These are phyloP conservation scores for Aspergillus sp. DNA, from an alignment of 2,329 filamentous ascomycete genomes.

Conservation along the genomic window DNA sequence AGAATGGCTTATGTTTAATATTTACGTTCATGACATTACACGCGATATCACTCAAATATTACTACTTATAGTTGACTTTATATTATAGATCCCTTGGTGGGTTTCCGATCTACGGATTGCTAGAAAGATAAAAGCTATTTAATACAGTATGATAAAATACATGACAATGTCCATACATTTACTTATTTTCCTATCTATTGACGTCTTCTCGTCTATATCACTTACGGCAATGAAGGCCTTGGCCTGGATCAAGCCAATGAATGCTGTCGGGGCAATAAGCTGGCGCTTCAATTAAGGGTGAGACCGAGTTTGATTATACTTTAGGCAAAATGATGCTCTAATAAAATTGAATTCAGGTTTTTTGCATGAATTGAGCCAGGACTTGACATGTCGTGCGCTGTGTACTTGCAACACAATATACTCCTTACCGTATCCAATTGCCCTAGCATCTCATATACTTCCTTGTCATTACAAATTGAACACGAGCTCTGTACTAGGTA, in stretches of 20 bases:
- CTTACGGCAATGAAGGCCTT: no score
- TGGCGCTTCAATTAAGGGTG: no score
- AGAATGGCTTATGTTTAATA: neutral
- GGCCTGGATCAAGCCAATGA: no score
- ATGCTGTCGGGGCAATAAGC: no score
- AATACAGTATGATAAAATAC: constrained; percentile 2
- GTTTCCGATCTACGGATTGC: no score
- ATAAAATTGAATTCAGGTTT: no score
- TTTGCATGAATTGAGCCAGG: no score
- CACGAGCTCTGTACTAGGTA: constrained; percentile 1
- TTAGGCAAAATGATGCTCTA: no score
- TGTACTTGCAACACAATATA: neutral
- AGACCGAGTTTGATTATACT: no score
- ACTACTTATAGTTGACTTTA: neutral
- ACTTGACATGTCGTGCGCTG: neutral
- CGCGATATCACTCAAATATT: neutral
- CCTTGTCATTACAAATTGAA: neutral
- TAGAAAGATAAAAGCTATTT: no score
- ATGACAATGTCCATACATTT: neutral
- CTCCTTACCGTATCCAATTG: neutral
- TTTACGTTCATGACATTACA: constrained; percentile 4
- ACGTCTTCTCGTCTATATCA: no score
- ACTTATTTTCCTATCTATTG: no score
- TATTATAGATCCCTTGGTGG: neutral
- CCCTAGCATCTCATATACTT: neutral